Conservation (phyloP, 129 eudicot genomes). For the Flaveria sonorensis region DNA sequence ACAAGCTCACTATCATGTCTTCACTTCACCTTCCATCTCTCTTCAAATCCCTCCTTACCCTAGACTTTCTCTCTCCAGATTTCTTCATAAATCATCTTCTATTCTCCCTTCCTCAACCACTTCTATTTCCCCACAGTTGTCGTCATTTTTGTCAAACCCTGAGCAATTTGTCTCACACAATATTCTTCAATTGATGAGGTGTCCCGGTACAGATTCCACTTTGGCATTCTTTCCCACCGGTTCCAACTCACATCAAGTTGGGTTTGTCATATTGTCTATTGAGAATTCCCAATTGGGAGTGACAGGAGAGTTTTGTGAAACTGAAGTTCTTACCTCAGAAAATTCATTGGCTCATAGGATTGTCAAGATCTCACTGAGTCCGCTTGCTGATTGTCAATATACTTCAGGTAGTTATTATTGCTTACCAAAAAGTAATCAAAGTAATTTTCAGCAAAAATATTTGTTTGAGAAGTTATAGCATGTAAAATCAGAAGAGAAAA, state of each 20-base stretch:
- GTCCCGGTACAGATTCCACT: constrained; percentile 32
- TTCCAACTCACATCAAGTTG: constrained; percentile 44
- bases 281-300: constrained; percentile 29
- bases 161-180: constrained; percentile 22
- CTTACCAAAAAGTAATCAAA: not conserved
- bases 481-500: too few relatives aligned
- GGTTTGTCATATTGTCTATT: constrained; percentile 43
- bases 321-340: constrained; percentile 9
- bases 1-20: constrained; percentile 23
- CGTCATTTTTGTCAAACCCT: constrained; percentile 4
- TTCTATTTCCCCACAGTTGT: constrained; percentile 13
- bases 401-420: constrained; percentile 28
- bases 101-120: constrained; percentile 22
- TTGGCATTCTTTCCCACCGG: constrained; percentile 57
- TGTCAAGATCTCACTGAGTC: constrained; percentile 37
- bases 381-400: constrained; percentile 26
- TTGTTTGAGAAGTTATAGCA: too few relatives aligned
- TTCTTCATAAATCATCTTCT: constrained; percentile 14
- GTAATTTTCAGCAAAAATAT: too few relatives aligned
- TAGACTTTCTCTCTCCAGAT: constrained; percentile 18
- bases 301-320: constrained; percentile 21
- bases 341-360: constrained; percentile 36
- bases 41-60: constrained; percentile 35
- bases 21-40: constrained; percentile 24
- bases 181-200: constrained; percentile 43